Percentiles rank a stretch among this genome's conserved stretches.
Evolutionary conservation across 495 filamentous ascomycete species (phyloP).

Genomic region (Umbilicaria muhlenbergii): DNA sequence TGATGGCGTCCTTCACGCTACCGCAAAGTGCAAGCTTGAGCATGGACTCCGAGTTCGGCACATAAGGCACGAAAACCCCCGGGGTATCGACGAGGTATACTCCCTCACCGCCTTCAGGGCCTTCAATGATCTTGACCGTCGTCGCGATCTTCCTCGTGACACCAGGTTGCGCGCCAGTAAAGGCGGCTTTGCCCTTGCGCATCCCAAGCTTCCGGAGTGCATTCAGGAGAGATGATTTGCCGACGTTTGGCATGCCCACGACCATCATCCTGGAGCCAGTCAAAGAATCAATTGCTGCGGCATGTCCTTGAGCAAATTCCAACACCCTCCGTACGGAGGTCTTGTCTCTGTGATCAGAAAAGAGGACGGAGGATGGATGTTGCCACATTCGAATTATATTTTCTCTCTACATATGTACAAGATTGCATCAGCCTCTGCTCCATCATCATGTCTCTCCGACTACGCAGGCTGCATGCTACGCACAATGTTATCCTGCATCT

Average conservation of each 20-base stretch:
- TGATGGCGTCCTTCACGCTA: conserved; percentile 76
- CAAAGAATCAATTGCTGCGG: conserved; percentile 31
- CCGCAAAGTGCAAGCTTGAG: conserved; percentile 81
- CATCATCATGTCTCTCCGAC: not conserved
- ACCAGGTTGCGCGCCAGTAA: conserved; percentile 75
- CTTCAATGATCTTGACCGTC: conserved; percentile 64
- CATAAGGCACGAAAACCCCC: conserved; percentile 88
- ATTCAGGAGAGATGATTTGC: conserved; percentile 81
- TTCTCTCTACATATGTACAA: conserved; percentile 15
- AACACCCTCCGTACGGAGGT: conserved; percentile 38
- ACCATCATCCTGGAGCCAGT: conserved; percentile 66
- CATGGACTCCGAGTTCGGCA: conserved; percentile 73
- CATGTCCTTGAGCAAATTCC: conserved; percentile 34
- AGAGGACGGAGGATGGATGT: conserved; percentile 41
- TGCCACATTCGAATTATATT: conserved; percentile 43
- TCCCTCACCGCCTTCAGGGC: conserved; percentile 27
- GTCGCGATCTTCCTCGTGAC: conserved; percentile 74
- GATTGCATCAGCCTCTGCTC: not conserved
- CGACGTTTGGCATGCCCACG: conserved; percentile 95
- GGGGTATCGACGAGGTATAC: conserved; percentile 62
- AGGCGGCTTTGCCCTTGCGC: conserved; percentile 57
- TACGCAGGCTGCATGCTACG: not conserved
- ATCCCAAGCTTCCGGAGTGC: conserved; percentile 56
- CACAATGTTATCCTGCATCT: conserved; percentile 16
- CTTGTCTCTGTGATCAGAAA: conserved; percentile 39